A percentile compares a stretch with the other conserved stretches of the same genome.
Conservation (phyloP, 2,329 filamentous ascomycete genomes). For the Nannizziopsis arthrosporioides region DNA sequence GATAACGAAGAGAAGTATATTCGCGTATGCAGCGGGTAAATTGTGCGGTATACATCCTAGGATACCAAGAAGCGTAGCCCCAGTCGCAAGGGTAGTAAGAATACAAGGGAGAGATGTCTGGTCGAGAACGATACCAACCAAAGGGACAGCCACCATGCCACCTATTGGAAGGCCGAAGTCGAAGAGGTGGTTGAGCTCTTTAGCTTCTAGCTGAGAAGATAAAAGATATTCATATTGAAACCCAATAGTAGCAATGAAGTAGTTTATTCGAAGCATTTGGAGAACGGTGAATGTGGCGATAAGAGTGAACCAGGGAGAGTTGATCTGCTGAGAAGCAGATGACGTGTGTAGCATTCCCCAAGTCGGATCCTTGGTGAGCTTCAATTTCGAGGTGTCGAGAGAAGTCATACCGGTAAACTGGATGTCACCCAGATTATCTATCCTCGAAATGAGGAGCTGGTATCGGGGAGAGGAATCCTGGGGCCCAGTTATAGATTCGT, state of each 20-base stretch:
- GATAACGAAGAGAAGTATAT: slow-evolving; percentile 69
- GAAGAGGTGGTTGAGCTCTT: slow-evolving; percentile 69
- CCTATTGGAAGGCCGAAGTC: slow-evolving; percentile 70
- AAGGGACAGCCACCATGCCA: slow-evolving; percentile 68
- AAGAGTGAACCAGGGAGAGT: slow-evolving; percentile 71
- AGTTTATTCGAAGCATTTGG: slow-evolving; percentile 72
- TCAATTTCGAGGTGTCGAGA: slow-evolving; percentile 22
- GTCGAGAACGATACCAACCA: slow-evolving; percentile 72
- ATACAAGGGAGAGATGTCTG: slow-evolving; percentile 61
- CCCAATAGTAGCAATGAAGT: slow-evolving; percentile 73
- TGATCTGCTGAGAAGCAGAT: slow-evolving; percentile 60
- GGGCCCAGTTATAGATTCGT: slow-evolving; percentile 34
- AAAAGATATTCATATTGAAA: slow-evolving; percentile 72
- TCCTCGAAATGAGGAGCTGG: slow-evolving; percentile 40
- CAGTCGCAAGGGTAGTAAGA: slow-evolving; percentile 55
- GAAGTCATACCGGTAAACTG: not conserved
- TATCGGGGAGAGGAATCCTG: slow-evolving; percentile 1
- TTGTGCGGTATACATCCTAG: slow-evolving; percentile 60
- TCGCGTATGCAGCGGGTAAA: slow-evolving; percentile 59
- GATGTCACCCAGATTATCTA: slow-evolving; percentile 46
- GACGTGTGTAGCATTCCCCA: slow-evolving; percentile 75
- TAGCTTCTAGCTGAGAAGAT: slow-evolving; percentile 47
- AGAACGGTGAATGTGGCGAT: slow-evolving; percentile 66
- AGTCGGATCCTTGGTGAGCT: slow-evolving; percentile 50
- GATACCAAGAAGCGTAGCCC: slow-evolving; percentile 63